Percentiles rank a stretch among this genome's conserved stretches.
These are phyloP conservation scores for Eucalyptus virginea DNA, from an alignment of 345 rosid genomes.

Conservation along the genomic window DNA sequence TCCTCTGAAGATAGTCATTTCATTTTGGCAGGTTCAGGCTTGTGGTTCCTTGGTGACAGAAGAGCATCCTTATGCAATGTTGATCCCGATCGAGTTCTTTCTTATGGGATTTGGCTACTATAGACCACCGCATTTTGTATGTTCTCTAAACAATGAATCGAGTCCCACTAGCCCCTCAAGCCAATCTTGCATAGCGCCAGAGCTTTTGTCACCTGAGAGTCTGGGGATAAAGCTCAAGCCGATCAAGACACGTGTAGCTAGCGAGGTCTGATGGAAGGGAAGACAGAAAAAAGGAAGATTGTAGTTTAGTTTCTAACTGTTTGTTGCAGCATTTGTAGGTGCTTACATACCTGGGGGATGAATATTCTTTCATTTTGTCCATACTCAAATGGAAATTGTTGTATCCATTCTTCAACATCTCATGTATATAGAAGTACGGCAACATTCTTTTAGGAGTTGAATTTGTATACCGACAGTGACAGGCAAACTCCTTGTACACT, in stretches of 20 bases:
- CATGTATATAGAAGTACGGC: not conserved
- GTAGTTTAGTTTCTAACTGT: not conserved
- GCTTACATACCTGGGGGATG: not conserved
- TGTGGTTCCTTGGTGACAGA: slow-evolving; percentile 62
- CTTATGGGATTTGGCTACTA: slow-evolving; percentile 37
- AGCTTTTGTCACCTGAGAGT: slow-evolving; percentile 51
- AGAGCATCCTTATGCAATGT: slow-evolving; percentile 57
- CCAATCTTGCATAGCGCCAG: slow-evolving; percentile 34
- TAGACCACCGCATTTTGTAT: slow-evolving; percentile 13
- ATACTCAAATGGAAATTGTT: not conserved
- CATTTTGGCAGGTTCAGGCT: slow-evolving; percentile 34
- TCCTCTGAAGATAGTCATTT: not conserved
- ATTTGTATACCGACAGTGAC: not conserved
- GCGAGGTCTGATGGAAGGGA: not conserved
- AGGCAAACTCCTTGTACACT: not conserved
- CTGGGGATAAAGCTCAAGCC: slow-evolving; percentile 63
- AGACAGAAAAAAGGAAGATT: not conserved
- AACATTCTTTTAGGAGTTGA: not conserved
- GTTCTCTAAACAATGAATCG: slow-evolving; percentile 20
- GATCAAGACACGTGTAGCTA: slow-evolving; percentile 34
- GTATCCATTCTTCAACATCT: not conserved
- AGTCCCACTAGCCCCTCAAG: slow-evolving; percentile 25
- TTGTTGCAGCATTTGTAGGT: not conserved
- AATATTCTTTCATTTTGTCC: not conserved
- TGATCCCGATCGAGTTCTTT: slow-evolving; percentile 48